Conservation (phyloP, 148 eudicot species). For the Nepenthes gracilis region DNA sequence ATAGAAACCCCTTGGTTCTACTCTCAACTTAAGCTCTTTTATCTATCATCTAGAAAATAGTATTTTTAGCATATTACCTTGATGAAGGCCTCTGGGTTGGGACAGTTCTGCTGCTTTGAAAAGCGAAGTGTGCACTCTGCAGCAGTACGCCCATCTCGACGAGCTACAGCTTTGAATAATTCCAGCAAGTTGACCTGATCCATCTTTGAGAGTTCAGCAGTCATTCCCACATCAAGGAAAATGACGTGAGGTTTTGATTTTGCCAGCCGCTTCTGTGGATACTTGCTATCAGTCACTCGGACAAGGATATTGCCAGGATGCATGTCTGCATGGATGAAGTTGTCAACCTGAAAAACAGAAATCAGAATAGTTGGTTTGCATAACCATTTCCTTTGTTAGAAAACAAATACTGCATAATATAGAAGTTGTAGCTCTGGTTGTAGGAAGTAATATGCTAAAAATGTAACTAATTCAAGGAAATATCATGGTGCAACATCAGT, state of each 20-base stretch:
- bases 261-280: conserved; percentile 14
- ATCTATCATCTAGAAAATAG: no score
- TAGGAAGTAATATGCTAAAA: no score
- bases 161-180: conserved; percentile 29
- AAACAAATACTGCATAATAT: no score
- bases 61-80: conserved; percentile 8
- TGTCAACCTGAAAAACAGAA: conserved; percentile 25
- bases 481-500: not conserved
- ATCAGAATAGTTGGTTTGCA: not conserved
- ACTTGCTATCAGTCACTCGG: conserved; percentile 19
- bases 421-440: no score
- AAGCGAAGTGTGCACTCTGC: conserved; percentile 25
- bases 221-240: conserved; percentile 40
- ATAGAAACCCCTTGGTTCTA: no score
- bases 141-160: conserved; percentile 29
- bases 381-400: no score
- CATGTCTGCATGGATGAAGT: conserved; percentile 35
- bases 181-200: conserved; percentile 23
- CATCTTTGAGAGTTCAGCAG: conserved; percentile 27
- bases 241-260: conserved; percentile 35
- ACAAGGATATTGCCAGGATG: conserved; percentile 46
- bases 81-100: conserved; percentile 25
- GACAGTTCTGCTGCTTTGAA: conserved; percentile 30
- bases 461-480: no score
- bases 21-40: no score